Conservation (phyloP, 352 stramenopile species). For the Globisporangium nodosum region DNA sequence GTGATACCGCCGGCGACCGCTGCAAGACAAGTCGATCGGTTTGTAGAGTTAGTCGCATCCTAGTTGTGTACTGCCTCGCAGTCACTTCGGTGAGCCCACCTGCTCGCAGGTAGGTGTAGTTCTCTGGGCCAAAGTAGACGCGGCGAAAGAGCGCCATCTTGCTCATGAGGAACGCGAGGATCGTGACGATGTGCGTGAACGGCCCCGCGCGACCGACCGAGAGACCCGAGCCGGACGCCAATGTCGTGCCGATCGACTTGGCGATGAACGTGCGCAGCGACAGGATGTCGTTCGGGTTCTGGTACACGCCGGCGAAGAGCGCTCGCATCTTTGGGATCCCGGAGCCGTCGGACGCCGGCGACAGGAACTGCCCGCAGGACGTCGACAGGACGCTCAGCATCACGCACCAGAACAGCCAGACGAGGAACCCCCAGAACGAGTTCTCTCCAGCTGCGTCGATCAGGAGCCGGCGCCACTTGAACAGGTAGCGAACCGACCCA, state of each 20-base stretch:
- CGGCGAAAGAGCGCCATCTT: conserved; percentile 63
- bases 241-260: conserved; percentile 57
- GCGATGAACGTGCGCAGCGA: conserved; percentile 63
- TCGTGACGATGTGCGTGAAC: conserved; percentile 73
- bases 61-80: not conserved
- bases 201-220: conserved; percentile 65
- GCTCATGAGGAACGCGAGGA: conserved; percentile 64
- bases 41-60: not conserved
- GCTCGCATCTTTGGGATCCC: conserved; percentile 73
- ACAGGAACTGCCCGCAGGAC: conserved; percentile 53
- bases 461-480: conserved; percentile 46
- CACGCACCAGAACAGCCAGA: conserved; percentile 67
- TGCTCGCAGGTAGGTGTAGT: conserved; percentile 63
- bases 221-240: conserved; percentile 56
- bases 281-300: conserved; percentile 61
- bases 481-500: conserved; percentile 58
- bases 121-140: conserved; percentile 61
- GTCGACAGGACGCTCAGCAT: conserved; percentile 45
- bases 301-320: conserved; percentile 66
- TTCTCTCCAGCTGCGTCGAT: conserved; percentile 54
- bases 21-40: not conserved
- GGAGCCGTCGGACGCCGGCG: conserved; percentile 62
- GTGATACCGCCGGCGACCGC: conserved; percentile 75
- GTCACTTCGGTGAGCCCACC: conserved; percentile 16
- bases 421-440: conserved; percentile 50